These are phyloP conservation scores for Solanum sitiens DNA, from an alignment of 257 asterid genomes.

Conservation along the genomic window DNA sequence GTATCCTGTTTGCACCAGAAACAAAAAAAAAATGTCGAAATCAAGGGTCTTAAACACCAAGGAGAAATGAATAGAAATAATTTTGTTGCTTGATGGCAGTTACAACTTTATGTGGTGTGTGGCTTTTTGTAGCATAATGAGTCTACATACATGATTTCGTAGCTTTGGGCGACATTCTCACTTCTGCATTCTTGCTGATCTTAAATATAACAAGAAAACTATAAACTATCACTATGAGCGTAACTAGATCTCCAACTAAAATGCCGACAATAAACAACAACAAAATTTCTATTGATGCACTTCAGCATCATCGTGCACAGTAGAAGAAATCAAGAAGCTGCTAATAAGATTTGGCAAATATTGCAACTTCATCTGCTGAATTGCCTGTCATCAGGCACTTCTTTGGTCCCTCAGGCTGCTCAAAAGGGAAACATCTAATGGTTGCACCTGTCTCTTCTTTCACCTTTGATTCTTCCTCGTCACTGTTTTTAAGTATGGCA, in stretches of 20 bases:
- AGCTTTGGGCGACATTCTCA: background rate
- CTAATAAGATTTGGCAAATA: constrained; percentile 89
- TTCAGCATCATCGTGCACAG: background rate
- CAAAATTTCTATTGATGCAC: background rate
- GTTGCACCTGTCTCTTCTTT: constrained; percentile 98
- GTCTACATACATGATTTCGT: background rate
- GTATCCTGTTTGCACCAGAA: background rate
- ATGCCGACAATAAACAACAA: background rate
- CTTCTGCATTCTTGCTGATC: background rate
- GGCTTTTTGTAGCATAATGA: background rate
- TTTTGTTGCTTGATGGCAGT: background rate
- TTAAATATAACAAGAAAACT: background rate
- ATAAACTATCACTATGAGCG: background rate
- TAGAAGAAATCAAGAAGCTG: background rate
- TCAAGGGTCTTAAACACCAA: background rate
- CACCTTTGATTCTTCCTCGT: constrained; percentile 65
- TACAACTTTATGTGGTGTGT: background rate
- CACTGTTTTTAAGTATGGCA: constrained; percentile 21
- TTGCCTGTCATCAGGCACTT: constrained; percentile 85
- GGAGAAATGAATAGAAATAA: background rate
- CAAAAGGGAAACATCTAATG: constrained; percentile 88
- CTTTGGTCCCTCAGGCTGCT: constrained; percentile 68
- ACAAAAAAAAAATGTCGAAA: background rate
- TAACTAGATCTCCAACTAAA: background rate
- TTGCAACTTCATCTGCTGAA: constrained; percentile 86